Conservation (phyloP, 2,329 filamentous ascomycete species). For the Pseudogymnoascus sp. region DNA sequence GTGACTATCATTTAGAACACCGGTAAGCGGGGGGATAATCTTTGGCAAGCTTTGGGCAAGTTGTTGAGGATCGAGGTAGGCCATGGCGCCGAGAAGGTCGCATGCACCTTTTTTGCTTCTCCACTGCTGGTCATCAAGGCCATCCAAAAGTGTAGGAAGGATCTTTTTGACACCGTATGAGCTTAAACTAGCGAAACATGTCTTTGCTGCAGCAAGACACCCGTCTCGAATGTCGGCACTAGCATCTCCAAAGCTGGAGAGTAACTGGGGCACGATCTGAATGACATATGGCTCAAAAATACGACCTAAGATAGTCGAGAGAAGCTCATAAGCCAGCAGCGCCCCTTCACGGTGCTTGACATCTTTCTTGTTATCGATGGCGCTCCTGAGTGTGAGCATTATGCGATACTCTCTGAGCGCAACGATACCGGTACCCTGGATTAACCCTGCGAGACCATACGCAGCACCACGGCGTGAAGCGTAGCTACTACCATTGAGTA, state of each 20-base stretch:
- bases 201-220: constrained; percentile 85
- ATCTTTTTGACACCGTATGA: constrained; percentile 95
- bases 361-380: constrained; percentile 93
- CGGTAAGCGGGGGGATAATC: constrained; percentile 91
- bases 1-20: constrained; percentile 92
- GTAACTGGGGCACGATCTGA: constrained; percentile 82
- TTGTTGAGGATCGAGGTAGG: constrained; percentile 93
- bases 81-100: constrained; percentile 94
- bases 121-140: constrained; percentile 93
- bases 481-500: constrained; percentile 85
- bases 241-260: constrained; percentile 80
- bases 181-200: constrained; percentile 85
- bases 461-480: constrained; percentile 87
- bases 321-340: constrained; percentile 80
- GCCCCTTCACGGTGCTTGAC: constrained; percentile 79
- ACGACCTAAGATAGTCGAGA: constrained; percentile 76
- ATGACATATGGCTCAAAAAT: constrained; percentile 96
- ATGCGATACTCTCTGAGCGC: constrained; percentile 79
- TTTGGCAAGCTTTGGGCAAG: constrained; percentile 85
- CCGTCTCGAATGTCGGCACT: constrained; percentile 86
- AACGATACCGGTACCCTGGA: constrained; percentile 77
- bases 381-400: constrained; percentile 68
- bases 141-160: constrained; percentile 80
- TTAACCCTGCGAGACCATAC: constrained; percentile 85
- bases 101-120: constrained; percentile 97